phyloP scores from a whole-genome alignment of 2,329 filamentous ascomycete species.

The Macrophomina tecta region DNA sequence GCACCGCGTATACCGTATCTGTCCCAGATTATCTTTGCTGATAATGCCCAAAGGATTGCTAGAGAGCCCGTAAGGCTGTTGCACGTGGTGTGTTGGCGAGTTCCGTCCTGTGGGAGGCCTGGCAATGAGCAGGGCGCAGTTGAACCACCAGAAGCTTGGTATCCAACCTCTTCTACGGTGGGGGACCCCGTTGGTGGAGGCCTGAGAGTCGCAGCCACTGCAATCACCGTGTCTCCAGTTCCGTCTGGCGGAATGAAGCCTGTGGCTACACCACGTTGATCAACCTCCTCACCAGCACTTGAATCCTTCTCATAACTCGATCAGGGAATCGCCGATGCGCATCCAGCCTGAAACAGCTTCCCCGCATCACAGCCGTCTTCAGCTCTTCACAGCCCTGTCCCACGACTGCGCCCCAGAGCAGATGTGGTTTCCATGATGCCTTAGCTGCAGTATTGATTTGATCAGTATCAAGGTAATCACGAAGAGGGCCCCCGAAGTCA shows the following conservation, averaged over 20 bases:
- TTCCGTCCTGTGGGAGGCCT: not conserved
- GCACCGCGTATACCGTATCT: not conserved
- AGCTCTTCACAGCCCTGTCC: not conserved
- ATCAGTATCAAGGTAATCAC: no score
- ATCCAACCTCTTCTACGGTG: not conserved
- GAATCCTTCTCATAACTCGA: not conserved
- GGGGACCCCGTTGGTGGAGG: not conserved
- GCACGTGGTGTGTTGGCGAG: not conserved
- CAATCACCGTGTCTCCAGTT: not conserved
- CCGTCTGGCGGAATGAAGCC: not conserved
- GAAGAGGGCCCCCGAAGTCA: no score
- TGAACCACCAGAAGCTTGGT: not conserved
- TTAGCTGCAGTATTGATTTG: not conserved
- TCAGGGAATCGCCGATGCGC: not conserved
- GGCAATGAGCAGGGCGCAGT: not conserved
- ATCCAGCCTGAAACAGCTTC: not conserved
- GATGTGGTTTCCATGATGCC: not conserved
- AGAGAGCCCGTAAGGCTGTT: not conserved
- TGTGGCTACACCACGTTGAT: not conserved
- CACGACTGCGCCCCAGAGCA: not conserved
- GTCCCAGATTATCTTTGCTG: not conserved
- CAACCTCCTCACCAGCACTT: not conserved
- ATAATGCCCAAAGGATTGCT: not conserved
- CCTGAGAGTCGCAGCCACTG: not conserved
- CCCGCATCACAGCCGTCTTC: not conserved